Conservation (phyloP, 1,284 basidiomycete species). For the Moesziomyces aphidis region DNA sequence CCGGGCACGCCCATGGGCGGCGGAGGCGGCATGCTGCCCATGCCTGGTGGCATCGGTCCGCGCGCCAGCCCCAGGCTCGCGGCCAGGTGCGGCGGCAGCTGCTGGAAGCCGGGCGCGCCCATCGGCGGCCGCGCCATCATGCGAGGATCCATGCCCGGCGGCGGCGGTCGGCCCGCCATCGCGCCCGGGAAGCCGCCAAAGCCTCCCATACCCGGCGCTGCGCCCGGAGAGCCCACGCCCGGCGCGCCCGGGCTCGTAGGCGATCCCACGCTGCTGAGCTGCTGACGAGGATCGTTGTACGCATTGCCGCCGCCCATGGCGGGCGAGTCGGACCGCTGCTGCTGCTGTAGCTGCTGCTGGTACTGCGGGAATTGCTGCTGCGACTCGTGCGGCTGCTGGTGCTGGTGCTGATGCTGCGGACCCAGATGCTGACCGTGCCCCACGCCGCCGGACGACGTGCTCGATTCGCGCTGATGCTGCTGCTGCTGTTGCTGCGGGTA, state of each 20-base stretch:
- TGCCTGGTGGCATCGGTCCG: slow-evolving; percentile 47
- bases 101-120: slow-evolving; percentile 42
- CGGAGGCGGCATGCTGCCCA: slow-evolving; percentile 36
- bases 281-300: slow-evolving; percentile 37
- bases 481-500: slow-evolving; percentile 21
- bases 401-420: slow-evolving; percentile 28
- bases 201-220: slow-evolving; percentile 18
- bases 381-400: slow-evolving; percentile 8
- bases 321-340: slow-evolving; percentile 40
- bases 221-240: slow-evolving; percentile 30
- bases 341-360: slow-evolving; percentile 21
- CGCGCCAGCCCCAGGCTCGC: slow-evolving; percentile 37
- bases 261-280: slow-evolving; percentile 20
- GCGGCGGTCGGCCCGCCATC: slow-evolving; percentile 33
- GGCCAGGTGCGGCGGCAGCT: slow-evolving; percentile 56
- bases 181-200: slow-evolving; percentile 38
- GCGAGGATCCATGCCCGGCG: slow-evolving; percentile 51
- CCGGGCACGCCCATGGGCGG: slow-evolving; percentile 34
- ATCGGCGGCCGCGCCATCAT: slow-evolving; percentile 48
- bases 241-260: slow-evolving; percentile 20
- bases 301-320: slow-evolving; percentile 12
- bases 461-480: slow-evolving; percentile 45
- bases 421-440: slow-evolving; percentile 19
- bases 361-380: slow-evolving; percentile 19
- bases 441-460: slow-evolving; percentile 10